Percentiles rank a stretch among this genome's conserved stretches.
Conservation (phyloP, 1,284 basidiomycete genomes). For the Inonotus hispidus region DNA sequence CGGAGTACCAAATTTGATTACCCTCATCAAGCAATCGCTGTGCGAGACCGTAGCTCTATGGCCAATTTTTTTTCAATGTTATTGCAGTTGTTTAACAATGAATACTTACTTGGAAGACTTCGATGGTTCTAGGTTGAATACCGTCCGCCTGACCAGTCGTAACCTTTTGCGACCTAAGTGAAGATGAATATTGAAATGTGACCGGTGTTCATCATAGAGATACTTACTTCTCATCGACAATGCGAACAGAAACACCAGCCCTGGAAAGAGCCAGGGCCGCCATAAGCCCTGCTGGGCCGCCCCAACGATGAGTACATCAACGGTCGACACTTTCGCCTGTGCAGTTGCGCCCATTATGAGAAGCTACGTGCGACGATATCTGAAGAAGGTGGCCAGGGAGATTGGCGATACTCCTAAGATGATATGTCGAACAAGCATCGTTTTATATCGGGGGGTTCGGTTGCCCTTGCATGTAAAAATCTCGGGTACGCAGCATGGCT, state of each 20-base stretch:
- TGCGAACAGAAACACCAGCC: constrained; percentile 57
- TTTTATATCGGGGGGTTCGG: too few relatives aligned
- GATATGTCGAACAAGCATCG: too few relatives aligned
- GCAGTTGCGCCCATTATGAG: neutral
- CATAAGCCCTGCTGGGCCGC: constrained; percentile 57
- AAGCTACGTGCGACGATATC: too few relatives aligned
- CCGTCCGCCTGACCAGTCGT: constrained; percentile 74
- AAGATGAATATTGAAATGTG: neutral
- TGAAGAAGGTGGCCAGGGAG: too few relatives aligned
- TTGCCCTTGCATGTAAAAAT: too few relatives aligned
- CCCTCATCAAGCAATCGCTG: constrained; percentile 59
- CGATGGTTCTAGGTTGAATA: constrained; percentile 71
- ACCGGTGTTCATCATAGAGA: constrained; percentile 2
- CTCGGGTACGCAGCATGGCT: too few relatives aligned
- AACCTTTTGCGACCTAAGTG: constrained; percentile 48
- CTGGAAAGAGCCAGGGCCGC: constrained; percentile 56
- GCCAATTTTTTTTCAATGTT: neutral
- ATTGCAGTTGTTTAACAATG: neutral
- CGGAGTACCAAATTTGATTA: constrained; percentile 61
- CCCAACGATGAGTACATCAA: constrained; percentile 54
- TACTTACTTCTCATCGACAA: constrained; percentile 61
- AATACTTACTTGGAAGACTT: constrained; percentile 58
- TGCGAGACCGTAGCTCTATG: constrained; percentile 67
- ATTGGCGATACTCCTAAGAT: too few relatives aligned
- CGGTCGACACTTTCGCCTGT: constrained; percentile 29